Base-by-base conservation (phyloP, 2,329 filamentous ascomycete genomes). In the Myriosclerotinia duriaeana region DNA sequence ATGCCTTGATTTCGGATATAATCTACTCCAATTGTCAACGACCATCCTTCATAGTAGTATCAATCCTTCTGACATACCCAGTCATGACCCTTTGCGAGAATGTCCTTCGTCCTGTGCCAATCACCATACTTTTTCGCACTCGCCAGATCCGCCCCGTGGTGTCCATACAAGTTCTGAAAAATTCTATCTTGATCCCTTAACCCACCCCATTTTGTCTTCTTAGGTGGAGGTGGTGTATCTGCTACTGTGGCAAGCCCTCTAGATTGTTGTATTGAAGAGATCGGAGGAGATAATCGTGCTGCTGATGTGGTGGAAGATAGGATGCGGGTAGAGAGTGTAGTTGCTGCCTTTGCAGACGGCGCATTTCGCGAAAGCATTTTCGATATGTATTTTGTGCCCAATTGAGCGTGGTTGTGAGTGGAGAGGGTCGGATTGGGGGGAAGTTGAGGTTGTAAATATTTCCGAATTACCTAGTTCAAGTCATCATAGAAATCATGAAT, bases 41-140 rank as follows among this genome's bases (percentile, higher is more conserved):
- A 34, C 20, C 22, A 9, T 65, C 26, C 63, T 36, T 30, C n/a
- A 54, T 65, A 58, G 40, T 53, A 58, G 20, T 34, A 59, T 46
- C 36, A 38, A 9, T 22, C 30, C 50, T n/a, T 53, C 53, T 56
- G 52, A 70, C 76, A 72, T 79, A 88, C 86, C 89, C 95, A 99
- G 76, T 99, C 94, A 80, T 99, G 92, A 66, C 95, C 95, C 85
- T 99, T 99, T 74, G 92, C 82, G 68, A 99, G 80, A 67, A 99
- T 99, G 79, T 99, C 95, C 86, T 99, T 99, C 66, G 95, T 99
- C 86, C 96, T 97, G 84, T 99, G 88, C 95, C 95, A 99, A 80
- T 98, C 95, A 74, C 95, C 95, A 85, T 96, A 96, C 82, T 96
- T 97, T 89, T 92, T 93, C 64, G 95, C 93, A 77, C 88, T 92